phyloP scores from a whole-genome alignment of 2,329 filamentous ascomycete species.

The Xylariaceae sp. region DNA sequence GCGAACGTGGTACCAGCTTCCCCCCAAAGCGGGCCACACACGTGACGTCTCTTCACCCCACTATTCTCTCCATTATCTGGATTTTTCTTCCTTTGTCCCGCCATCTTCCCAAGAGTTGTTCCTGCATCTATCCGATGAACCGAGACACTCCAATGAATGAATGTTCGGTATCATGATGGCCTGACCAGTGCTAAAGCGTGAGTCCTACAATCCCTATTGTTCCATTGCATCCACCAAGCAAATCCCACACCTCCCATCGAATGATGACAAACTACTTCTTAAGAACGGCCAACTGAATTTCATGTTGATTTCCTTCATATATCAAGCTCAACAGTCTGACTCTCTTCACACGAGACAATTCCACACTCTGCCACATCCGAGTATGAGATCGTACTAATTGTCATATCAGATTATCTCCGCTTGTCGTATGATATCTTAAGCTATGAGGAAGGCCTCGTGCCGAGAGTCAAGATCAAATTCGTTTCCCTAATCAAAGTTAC shows the following conservation, averaged over 20 bases:
- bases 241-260: background rate
- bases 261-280: conserved; percentile 55
- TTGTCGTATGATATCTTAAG: background rate
- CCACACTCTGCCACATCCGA: background rate
- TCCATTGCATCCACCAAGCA: background rate
- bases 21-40: background rate
- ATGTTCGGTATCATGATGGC: background rate
- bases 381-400: background rate
- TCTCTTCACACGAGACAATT: conserved; percentile 6
- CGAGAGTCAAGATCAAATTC: no score
- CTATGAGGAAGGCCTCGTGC: no score
- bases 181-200: conserved; percentile 8
- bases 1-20: background rate
- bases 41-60: background rate
- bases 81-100: background rate
- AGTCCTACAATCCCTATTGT: conserved; percentile 5
- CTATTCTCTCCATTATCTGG: background rate
- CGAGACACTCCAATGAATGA: no score
- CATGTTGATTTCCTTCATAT: conserved; percentile 52
- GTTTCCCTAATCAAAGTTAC: no score
- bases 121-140: no score
- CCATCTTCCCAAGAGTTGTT: no score
- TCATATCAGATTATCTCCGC: background rate
- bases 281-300: conserved; percentile 65
- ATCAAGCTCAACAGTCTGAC: conserved; percentile 67